Base-by-base conservation (phyloP, 495 filamentous ascomycete genomes). In the Aspergillus affinis region DNA sequence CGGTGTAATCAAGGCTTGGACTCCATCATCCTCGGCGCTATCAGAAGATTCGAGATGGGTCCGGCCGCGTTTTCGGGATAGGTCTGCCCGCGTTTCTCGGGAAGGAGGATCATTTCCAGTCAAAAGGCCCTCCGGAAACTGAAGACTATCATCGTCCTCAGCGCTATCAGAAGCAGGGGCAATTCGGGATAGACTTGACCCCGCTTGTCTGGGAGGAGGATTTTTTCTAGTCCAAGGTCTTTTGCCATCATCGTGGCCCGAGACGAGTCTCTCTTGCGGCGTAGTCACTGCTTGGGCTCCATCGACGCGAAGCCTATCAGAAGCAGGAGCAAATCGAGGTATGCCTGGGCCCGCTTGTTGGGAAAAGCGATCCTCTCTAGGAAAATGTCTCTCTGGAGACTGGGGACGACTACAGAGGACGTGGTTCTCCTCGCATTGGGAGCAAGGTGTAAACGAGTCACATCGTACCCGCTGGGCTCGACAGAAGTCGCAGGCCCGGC, bases 381-480 rank as follows among this genome's bases (percentile, higher is more conserved):
- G 48, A 54, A 19, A 52, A 61, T 3, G 19, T 30, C 23, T 10
- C 23, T 26, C 67, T 48, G 20, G 60, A 19, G n/a, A n/a, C 65
- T 50, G 23, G 61, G 15, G 36, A 15, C 36, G 36, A 41, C 36
- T 58, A 32, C 62, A 71, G 30, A 61, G 18, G 36, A 69, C 57
- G 47, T 67, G 67, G 57, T 70, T 73, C 2, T 58, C 55, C 3
- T 66, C 49, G 44, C 71, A 70, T 29, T 60, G 65, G 1, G 70
- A 58, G 51, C 70, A 73, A 6, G 70, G 70, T 12, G 63, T 59
- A 45, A 46, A 60, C 13, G 55, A 49, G 36, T 74, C 68, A 49
- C 69, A 74, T 19, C 72, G 68, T 13, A 71, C 68, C 10, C 72
- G 72, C 49, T 67, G 65, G 26, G 63, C 58, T 20, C 70, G 67